Conservation (phyloP, 148 eudicot genomes). For the Rhododendron ovatum region DNA sequence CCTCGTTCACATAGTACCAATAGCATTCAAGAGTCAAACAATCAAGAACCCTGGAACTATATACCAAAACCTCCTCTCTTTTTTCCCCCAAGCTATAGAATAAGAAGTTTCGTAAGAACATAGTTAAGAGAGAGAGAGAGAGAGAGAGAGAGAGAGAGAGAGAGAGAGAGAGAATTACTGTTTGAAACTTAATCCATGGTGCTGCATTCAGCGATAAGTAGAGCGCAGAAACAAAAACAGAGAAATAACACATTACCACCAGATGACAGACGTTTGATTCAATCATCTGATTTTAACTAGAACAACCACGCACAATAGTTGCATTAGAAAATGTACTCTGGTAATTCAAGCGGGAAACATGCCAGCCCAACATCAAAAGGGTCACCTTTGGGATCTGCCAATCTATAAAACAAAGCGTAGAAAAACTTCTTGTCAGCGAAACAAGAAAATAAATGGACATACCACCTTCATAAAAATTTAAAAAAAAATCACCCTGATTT, state of each 20-base stretch:
- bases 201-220: background rate
- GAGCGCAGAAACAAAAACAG: background rate
- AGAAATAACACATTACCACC: background rate
- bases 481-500: background rate
- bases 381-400: conserved; percentile 50
- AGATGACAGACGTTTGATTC: background rate
- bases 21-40: background rate
- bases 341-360: conserved; percentile 49
- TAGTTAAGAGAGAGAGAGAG: background rate
- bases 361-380: conserved; percentile 60
- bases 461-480: background rate
- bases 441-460: background rate
- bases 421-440: background rate
- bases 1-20: background rate
- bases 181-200: background rate
- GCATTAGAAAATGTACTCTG: conserved; percentile 72
- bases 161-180: background rate
- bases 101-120: background rate
- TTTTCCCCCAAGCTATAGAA: background rate
- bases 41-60: background rate
- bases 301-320: background rate
- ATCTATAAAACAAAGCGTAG: conserved; percentile 17
- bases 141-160: background rate
- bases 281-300: background rate
- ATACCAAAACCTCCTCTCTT: background rate